phyloP scores from a whole-genome alignment of 140 eudicot species.

The Oenanthe javanica region DNA sequence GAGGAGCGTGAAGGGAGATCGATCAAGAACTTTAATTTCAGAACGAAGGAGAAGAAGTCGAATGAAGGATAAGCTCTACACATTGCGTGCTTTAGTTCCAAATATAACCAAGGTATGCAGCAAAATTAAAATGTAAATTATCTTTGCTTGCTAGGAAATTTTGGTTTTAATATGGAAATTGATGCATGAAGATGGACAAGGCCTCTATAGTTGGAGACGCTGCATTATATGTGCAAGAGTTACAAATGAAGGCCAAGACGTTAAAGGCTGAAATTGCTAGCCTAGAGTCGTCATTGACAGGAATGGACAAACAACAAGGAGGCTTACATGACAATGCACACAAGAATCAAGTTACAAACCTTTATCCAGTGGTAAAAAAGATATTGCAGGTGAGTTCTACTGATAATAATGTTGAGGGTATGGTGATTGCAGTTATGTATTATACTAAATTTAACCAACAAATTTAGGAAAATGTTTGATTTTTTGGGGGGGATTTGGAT shows the following conservation, averaged over 20 bases:
- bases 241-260: slow-evolving; percentile 66
- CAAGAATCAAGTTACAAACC: slow-evolving; percentile 5
- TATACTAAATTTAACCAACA: not conserved
- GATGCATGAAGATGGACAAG: slow-evolving; percentile 65
- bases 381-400: slow-evolving; percentile 4
- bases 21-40: slow-evolving; percentile 67
- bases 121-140: not conserved
- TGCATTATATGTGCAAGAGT: slow-evolving; percentile 61
- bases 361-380: not conserved
- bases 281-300: slow-evolving; percentile 36
- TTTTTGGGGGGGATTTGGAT: not conserved
- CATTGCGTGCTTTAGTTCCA: slow-evolving; percentile 81
- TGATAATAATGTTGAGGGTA: not conserved
- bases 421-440: not conserved
- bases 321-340: slow-evolving; percentile 7
- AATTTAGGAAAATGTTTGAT: not conserved
- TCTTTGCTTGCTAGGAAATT: not conserved
- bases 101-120: slow-evolving; percentile 71
- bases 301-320: slow-evolving; percentile 20
- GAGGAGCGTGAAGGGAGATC: slow-evolving; percentile 41
- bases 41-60: slow-evolving; percentile 77
- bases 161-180: not conserved
- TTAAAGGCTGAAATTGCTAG: slow-evolving; percentile 48
- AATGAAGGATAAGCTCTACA: slow-evolving; percentile 90
- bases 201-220: slow-evolving; percentile 93